Evolutionary conservation across 2,329 filamentous ascomycete genomes (phyloP), one percentile per base, ranked within the genome.

Genomic region (Biscogniauxia sp.): DNA sequence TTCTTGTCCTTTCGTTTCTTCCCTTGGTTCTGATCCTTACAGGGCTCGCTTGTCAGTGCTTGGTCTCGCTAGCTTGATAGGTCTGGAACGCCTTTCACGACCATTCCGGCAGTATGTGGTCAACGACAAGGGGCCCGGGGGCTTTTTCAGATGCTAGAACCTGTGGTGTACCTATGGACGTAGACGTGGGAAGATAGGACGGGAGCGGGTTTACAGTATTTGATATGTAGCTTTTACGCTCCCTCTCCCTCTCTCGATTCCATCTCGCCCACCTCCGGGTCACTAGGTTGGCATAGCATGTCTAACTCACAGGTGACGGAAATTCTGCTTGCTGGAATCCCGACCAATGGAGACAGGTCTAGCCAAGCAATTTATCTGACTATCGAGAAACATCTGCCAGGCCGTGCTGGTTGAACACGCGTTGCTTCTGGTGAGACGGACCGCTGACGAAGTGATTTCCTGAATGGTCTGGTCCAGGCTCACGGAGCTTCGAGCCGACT

Each of bases 401-500:
- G 61, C 62, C 56, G 37, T 5, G 37, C 52, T 55, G n/a, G 58
- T 55, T 28, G 26, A 5, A 5, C 19, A 62, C 51, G 58, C 20
- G 56, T 61, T 59, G 60, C 52, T 54, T 64, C 61, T 53, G 66
- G 63, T 61, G 61, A 66, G 64, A 66, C 68, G 69, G 68, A 51
- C 65, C 64, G 66, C 60, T 68, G 65, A 41, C 26, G 15, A 61
- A 55, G 54, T 58, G 28, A 2, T 54, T 55, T 61, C 25, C n/a
- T 52, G 23, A 56, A 58, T 56, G 59, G 56, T 54, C 59, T 64
- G 51, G 57, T 51, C 61, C 45, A 59, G 61, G 60, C 55, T 59
- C 45, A 55, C 68, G 71, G 71, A 72, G 69, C 64, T 65, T 59
- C 68, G 70, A 61, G 71, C 71, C 71, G 71, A 64, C 68, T 66